Base-by-base conservation (phyloP, 2,329 filamentous ascomycete genomes). In the Colletotrichum filicis region DNA sequence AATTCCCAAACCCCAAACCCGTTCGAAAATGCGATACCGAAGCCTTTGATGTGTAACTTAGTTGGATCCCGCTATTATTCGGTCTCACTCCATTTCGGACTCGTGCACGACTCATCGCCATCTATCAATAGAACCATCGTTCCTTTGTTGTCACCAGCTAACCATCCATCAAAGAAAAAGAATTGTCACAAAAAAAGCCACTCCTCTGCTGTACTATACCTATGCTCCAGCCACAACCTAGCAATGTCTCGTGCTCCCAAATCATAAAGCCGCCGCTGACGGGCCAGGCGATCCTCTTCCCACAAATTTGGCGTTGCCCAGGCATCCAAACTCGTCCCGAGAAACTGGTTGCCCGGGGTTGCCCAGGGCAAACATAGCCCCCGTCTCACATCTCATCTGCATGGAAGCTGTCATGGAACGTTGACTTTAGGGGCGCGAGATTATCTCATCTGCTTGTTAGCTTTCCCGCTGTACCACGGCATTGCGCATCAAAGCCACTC, bases 381-480 rank as follows among this genome's bases (percentile, higher is more conserved):
- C 35, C 37, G 32, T 57, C 57, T 53, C 32, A 26, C 52, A 65
- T 35, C 28, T 28, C 32, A 26, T 30, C 46, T 60, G 46, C 42
- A 30, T 57, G 19, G 71, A 70, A 61, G 26, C 35, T 46, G 26
- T 46, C 53, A 70, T 65, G 66, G 56, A 73, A 71, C 56, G 26
- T 61, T 61, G 60, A 35, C 35, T 56, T 37, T 3, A 16, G 11
- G 22, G 11, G 24, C n/a, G 52, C 37, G 56, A 42, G 6, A 35
- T 42, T 22, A 28, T 19, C 67, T 58, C 35, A 30, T 11, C 5
- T 46, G 46, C 55, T 60, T 60, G 9, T 8, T 46, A 8, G n/a
- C 19, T 46, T 59, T 11, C 22, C 14, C 14, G 3, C 3, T 2
- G 26, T 56, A 59, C 16, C 42, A 22, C 24, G 26, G 19, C 11